These are phyloP conservation scores for Phytophthora tubulina DNA, from an alignment of 352 stramenopile genomes.

Conservation along the genomic window DNA sequence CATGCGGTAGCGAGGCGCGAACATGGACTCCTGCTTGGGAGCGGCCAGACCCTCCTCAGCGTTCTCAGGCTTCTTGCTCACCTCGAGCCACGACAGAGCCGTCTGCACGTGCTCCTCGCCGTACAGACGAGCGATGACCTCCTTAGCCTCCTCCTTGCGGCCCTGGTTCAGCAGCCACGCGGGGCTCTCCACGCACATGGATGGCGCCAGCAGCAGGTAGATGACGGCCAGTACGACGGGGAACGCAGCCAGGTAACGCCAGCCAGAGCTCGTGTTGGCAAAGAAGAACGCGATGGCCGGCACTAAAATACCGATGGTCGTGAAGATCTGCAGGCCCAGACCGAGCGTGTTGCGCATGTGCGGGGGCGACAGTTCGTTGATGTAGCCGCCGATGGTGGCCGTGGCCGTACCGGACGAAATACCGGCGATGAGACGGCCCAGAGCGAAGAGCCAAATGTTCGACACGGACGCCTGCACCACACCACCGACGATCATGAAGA, in stretches of 20 bases:
- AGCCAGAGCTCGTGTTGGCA: constrained; percentile 33
- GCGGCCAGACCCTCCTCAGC: constrained; percentile 22
- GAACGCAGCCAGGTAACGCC: constrained; percentile 38
- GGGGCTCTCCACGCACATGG: constrained; percentile 43
- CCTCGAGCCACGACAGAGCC: constrained; percentile 38
- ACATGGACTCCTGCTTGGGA: constrained; percentile 44
- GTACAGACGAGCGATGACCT: constrained; percentile 41
- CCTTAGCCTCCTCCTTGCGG: constrained; percentile 41
- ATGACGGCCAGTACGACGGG: constrained; percentile 25
- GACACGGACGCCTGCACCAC: constrained; percentile 25
- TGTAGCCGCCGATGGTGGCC: constrained; percentile 47
- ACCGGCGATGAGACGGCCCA: constrained; percentile 39
- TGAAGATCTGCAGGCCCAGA: constrained; percentile 28
- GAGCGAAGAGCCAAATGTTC: constrained; percentile 44
- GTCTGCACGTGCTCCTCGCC: constrained; percentile 43
- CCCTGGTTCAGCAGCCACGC: constrained; percentile 51
- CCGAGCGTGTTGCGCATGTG: constrained; percentile 32
- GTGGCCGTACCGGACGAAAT: constrained; percentile 51
- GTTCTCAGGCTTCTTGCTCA: constrained; percentile 12
- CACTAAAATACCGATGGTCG: constrained; percentile 29
- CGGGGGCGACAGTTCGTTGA: constrained; percentile 32
- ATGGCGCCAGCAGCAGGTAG: constrained; percentile 30
- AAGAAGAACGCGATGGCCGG: constrained; percentile 34
- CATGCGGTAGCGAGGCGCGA: constrained; percentile 37
- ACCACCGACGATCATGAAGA: constrained; percentile 53